A percentile compares a stretch with the other conserved stretches of the same genome.
Evolutionary conservation across 1,139 yeast species (phyloP).

Genomic region (Arxiozyma slooffiae): DNA sequence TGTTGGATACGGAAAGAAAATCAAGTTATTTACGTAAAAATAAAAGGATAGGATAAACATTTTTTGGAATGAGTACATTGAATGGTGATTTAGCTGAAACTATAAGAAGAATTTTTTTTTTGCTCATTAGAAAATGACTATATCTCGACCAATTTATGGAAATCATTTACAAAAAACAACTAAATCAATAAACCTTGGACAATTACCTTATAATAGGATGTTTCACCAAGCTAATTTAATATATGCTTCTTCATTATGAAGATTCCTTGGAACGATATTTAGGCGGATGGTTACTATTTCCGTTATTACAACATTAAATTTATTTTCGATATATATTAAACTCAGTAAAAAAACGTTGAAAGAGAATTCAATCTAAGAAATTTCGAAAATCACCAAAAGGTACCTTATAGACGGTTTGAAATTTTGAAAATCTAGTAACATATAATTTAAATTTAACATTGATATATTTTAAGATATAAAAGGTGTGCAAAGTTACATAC

Average conservation of each 20-base stretch:
- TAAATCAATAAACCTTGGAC: not conserved
- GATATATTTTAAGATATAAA: not conserved
- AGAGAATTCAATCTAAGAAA: not conserved
- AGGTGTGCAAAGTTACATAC: too few relatives aligned
- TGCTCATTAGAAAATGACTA: constrained; percentile 21
- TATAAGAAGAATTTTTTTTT: constrained; percentile 36
- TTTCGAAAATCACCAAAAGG: not conserved
- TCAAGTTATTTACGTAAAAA: constrained; percentile 35
- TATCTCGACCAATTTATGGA: constrained; percentile 16
- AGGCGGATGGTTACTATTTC: not conserved
- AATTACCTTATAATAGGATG: not conserved
- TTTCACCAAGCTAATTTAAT: not conserved
- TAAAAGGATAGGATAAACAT: constrained; percentile 19
- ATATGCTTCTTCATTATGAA: not conserved
- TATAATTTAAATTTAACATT: not conserved
- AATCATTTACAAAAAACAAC: not conserved
- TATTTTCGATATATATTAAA: constrained; percentile 17
- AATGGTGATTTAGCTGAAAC: constrained; percentile 58
- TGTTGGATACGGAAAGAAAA: constrained; percentile 33
- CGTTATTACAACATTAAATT: constrained; percentile 7
- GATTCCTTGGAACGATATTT: not conserved
- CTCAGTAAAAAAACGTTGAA: constrained; percentile 11
- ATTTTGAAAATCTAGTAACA: not conserved
- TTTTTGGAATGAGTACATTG: constrained; percentile 76
- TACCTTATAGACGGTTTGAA: constrained; percentile 3